Evolutionary conservation across 2,329 filamentous ascomycete species (phyloP).

Genomic region (Clonostachys sp.): DNA sequence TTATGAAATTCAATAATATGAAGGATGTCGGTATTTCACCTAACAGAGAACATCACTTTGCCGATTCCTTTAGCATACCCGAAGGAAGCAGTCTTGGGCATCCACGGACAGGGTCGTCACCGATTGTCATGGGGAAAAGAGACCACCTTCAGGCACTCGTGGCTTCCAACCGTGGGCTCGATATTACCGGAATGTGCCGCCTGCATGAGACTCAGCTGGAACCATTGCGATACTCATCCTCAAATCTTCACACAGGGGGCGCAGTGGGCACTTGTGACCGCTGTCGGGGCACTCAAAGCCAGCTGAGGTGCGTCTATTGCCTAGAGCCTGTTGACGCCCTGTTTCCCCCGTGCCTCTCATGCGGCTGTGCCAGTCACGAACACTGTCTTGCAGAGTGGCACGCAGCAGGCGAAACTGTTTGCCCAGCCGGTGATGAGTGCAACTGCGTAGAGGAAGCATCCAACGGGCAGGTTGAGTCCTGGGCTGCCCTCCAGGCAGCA

Average conservation of each 20-base stretch:
- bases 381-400: conserved; percentile 56
- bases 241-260: conserved; percentile 31
- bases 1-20: conserved; percentile 65
- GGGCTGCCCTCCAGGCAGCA: conserved; percentile 41
- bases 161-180: conserved; percentile 51
- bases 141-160: conserved; percentile 45
- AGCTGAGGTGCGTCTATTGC: conserved; percentile 59
- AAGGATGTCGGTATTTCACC: conserved; percentile 33
- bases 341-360: conserved; percentile 57
- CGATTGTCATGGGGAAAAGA: conserved; percentile 53
- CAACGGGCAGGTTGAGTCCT: conserved; percentile 55
- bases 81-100: conserved; percentile 21
- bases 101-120: conserved; percentile 35
- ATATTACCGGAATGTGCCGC: conserved; percentile 59
- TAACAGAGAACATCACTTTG: conserved; percentile 21
- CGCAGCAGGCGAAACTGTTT: conserved; percentile 48
- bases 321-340: conserved; percentile 54
- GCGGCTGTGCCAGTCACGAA: conserved; percentile 58
- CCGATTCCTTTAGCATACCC: conserved; percentile 28
- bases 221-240: conserved; percentile 43
- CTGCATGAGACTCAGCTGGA: conserved; percentile 60
- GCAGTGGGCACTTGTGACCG: conserved; percentile 44
- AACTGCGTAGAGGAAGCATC: conserved; percentile 53
- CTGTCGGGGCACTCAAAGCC: conserved; percentile 50
- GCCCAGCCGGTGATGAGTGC: conserved; percentile 62